Evolutionary conservation across 805 yeast genomes (phyloP).

Genomic region (Candida ipomoeae): DNA sequence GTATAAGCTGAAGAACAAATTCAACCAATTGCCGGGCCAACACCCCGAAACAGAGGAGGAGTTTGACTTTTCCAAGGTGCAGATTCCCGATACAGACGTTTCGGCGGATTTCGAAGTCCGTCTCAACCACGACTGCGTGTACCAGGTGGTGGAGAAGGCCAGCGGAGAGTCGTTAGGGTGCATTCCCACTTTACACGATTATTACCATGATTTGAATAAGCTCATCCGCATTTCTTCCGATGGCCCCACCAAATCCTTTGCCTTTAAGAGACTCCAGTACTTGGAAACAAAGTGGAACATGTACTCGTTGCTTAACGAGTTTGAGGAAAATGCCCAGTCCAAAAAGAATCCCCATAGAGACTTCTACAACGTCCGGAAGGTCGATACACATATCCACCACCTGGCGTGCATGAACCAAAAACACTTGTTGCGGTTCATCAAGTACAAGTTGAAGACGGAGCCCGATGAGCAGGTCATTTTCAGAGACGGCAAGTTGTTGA

Average conservation of each 20-base stretch:
- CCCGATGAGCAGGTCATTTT: slow-evolving; percentile 88
- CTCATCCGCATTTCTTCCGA: slow-evolving; percentile 76
- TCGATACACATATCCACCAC: slow-evolving; percentile 98
- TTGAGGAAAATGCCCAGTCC: slow-evolving; percentile 85
- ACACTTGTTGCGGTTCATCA: slow-evolving; percentile 89
- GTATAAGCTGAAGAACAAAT: slow-evolving; percentile 54
- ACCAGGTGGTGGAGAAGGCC: slow-evolving; percentile 48
- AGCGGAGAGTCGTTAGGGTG: slow-evolving; percentile 40
- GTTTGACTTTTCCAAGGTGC: slow-evolving; percentile 56
- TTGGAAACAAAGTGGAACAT: slow-evolving; percentile 96
- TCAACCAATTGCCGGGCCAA: slow-evolving; percentile 40
- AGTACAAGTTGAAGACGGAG: slow-evolving; percentile 82
- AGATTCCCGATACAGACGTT: slow-evolving; percentile 44
- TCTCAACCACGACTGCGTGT: slow-evolving; percentile 64
- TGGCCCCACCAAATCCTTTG: slow-evolving; percentile 96
- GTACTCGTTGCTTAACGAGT: slow-evolving; percentile 83
- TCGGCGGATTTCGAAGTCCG: slow-evolving; percentile 39
- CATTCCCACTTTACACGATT: slow-evolving; percentile 84
- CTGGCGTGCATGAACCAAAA: slow-evolving; percentile 99
- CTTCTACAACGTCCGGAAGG: slow-evolving; percentile 93
- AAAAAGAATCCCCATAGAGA: slow-evolving; percentile 96
- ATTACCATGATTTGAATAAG: slow-evolving; percentile 75
- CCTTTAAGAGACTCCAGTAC: slow-evolving; percentile 88
- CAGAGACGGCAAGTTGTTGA: slow-evolving; percentile 86
- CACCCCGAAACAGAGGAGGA: slow-evolving; percentile 43